These are phyloP conservation scores for Pelargonium citronellum DNA, from an alignment of 441 rosid genomes.

Conservation along the genomic window DNA sequence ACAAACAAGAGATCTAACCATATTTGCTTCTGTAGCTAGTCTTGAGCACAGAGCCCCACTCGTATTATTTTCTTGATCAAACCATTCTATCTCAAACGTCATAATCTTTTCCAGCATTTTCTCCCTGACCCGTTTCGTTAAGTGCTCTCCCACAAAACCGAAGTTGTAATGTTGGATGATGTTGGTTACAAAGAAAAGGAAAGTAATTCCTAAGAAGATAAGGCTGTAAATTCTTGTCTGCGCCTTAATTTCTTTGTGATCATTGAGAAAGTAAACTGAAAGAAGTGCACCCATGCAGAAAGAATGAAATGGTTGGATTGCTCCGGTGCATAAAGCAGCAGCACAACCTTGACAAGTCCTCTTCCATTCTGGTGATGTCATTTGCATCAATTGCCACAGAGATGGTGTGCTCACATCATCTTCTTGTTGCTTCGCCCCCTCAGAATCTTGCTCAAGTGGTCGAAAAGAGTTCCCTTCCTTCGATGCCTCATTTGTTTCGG, in stretches of 20 bases:
- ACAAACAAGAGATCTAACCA: slow-evolving; percentile 12
- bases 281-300: slow-evolving; percentile 19
- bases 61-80: slow-evolving; percentile 26
- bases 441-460: too few relatives aligned
- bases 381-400: too few relatives aligned
- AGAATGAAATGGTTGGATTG: slow-evolving; percentile 14
- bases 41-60: slow-evolving; percentile 21
- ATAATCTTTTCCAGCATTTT: slow-evolving; percentile 23
- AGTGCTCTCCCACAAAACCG: slow-evolving; percentile 23
- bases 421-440: too few relatives aligned
- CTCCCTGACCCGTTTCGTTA: slow-evolving; percentile 24
- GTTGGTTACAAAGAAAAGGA: slow-evolving; percentile 19
- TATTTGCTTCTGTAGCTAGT: slow-evolving; percentile 23
- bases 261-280: slow-evolving; percentile 18
- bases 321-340: too few relatives aligned
- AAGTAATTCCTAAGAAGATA: slow-evolving; percentile 17
- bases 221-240: slow-evolving; percentile 20
- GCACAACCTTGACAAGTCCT: too few relatives aligned
- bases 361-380: too few relatives aligned
- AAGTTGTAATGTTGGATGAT: slow-evolving; percentile 28
- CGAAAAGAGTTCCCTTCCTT: too few relatives aligned
- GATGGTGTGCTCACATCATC: too few relatives aligned
- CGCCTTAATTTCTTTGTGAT: slow-evolving; percentile 11
- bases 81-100: slow-evolving; percentile 27
- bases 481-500: not conserved